These are phyloP conservation scores for Acidomyces sp. DNA, from an alignment of 495 filamentous ascomycete genomes.

Conservation along the genomic window DNA sequence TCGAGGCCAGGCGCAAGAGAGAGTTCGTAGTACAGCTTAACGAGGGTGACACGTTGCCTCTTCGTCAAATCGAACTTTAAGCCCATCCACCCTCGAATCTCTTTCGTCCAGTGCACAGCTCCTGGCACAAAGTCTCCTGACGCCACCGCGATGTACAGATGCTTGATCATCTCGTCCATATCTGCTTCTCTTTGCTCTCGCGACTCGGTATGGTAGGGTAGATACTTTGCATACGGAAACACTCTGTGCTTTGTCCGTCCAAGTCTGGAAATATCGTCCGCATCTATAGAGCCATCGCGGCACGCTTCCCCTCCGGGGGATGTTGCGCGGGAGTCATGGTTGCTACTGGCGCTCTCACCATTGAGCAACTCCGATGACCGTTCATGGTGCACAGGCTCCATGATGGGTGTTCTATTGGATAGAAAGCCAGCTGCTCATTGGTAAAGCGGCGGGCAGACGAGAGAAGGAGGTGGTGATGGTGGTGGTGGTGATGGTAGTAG, in stretches of 20 bases:
- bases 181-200: conserved; percentile 57
- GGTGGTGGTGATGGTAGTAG: too few species aligned
- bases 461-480: too few species aligned
- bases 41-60: conserved; percentile 66
- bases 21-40: conserved; percentile 88
- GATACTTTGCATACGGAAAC: conserved; percentile 76
- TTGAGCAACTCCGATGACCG: conserved; percentile 26
- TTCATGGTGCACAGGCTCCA: conserved; percentile 22
- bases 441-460: too few species aligned
- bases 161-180: conserved; percentile 72
- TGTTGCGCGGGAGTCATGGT: conserved; percentile 48
- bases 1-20: conserved; percentile 84
- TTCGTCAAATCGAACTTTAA: conserved; percentile 93
- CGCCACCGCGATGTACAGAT: conserved; percentile 80
- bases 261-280: conserved; percentile 31
- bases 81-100: conserved; percentile 86
- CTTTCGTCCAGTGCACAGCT: conserved; percentile 91
- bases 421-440: background rate
- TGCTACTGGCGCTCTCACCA: conserved; percentile 1
- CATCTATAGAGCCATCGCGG: conserved; percentile 34
- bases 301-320: conserved; percentile 50
- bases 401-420: conserved; percentile 3
- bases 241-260: conserved; percentile 72
- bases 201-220: conserved; percentile 78
- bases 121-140: conserved; percentile 90